phyloP scores from a whole-genome alignment of 345 rosid genomes.

The Melaleuca quinquenervia region DNA sequence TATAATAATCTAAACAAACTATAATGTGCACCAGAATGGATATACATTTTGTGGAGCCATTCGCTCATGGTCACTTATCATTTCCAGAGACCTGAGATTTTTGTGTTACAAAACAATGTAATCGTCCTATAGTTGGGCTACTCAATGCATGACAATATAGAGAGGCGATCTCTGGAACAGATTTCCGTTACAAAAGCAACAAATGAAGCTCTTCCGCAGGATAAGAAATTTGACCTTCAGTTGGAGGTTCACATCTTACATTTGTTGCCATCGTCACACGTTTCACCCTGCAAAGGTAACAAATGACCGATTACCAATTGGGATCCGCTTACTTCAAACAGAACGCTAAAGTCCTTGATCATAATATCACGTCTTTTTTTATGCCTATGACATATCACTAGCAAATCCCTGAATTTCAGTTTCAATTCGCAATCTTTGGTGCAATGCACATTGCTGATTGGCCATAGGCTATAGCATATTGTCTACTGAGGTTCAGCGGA shows the following conservation, averaged over 20 bases:
- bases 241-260: slow-evolving; percentile 36
- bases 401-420: background rate
- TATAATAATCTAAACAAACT: background rate
- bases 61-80: background rate
- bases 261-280: slow-evolving; percentile 28
- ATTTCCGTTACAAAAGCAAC: background rate
- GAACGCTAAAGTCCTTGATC: background rate
- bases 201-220: background rate
- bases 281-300: slow-evolving; percentile 34
- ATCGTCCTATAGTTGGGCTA: background rate
- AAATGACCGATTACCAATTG: background rate
- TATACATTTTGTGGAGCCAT: background rate
- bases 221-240: background rate
- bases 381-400: background rate
- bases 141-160: background rate
- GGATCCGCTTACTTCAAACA: background rate
- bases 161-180: background rate
- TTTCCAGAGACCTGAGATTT: background rate
- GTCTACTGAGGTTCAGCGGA: background rate
- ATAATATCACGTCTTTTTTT: background rate
- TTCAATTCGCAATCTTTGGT: background rate
- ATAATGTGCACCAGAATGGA: background rate
- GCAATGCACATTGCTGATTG: background rate
- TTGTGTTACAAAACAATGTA: background rate
- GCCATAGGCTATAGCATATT: background rate